Percentiles rank a stretch among this genome's conserved stretches.
Evolutionary conservation across 441 rosid genomes (phyloP).

Genomic region (Arabidopsis hybrid): DNA sequence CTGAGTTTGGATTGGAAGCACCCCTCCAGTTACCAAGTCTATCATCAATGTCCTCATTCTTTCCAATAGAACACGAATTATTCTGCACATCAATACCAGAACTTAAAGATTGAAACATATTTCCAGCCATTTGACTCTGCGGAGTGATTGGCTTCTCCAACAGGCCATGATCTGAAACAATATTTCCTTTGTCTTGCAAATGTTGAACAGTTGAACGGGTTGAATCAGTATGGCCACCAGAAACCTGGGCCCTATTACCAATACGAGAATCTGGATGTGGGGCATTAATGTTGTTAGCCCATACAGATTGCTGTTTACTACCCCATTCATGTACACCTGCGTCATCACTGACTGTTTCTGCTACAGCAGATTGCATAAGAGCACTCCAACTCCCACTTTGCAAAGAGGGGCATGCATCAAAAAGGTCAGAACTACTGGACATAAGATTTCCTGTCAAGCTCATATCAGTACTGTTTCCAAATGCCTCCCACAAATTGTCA

Average conservation of each 20-base stretch:
- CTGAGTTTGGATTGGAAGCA: constrained; percentile 51
- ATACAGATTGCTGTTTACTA: background rate
- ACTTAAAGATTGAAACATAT: constrained; percentile 48
- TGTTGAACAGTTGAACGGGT: constrained; percentile 51
- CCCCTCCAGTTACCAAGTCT: constrained; percentile 54
- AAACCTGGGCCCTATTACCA: constrained; percentile 16
- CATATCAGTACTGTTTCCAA: constrained; percentile 59
- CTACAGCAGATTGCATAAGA: constrained; percentile 22
- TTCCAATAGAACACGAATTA: constrained; percentile 43
- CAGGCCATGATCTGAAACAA: constrained; percentile 50
- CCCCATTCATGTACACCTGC: background rate
- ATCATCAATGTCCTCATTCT: constrained; percentile 51
- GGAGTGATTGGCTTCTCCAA: constrained; percentile 55
- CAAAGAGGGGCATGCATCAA: constrained; percentile 53
- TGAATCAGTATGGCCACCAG: constrained; percentile 45
- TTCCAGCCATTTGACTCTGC: constrained; percentile 52
- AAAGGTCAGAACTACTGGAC: constrained; percentile 54
- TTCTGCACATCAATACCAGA: constrained; percentile 48
- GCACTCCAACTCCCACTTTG: constrained; percentile 30
- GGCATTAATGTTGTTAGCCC: constrained; percentile 20
- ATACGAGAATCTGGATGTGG: background rate
- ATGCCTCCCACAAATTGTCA: constrained; percentile 82
- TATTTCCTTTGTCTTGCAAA: constrained; percentile 52
- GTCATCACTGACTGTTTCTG: constrained; percentile 13
- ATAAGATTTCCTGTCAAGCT: constrained; percentile 54